Evolutionary conservation across 2,329 filamentous ascomycete genomes (phyloP), one percentile per base, ranked within the genome.

Genomic region (Septoria linicola): DNA sequence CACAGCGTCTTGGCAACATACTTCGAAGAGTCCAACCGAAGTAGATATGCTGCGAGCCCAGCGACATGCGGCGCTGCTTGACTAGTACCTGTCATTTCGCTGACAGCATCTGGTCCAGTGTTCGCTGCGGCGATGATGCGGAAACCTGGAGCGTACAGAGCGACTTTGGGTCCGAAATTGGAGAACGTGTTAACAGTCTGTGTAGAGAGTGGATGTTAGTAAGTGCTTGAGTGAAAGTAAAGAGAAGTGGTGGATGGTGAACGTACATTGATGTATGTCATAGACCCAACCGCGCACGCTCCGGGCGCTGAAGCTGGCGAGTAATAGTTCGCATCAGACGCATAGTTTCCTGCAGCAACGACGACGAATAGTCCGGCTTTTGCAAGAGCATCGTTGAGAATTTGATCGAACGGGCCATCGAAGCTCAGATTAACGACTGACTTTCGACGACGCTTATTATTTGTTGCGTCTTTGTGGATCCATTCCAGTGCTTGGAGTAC

Each of bases 381-480:
- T 19, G 67, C 66, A 25, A 66, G 66, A 51, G 71, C 32, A 23
- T 51, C 65, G 11, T 66, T 59, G 46, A 45, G 19, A 8, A 35
- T 45, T 19, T 45, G 16, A 19, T 65, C 64, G 25, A 63, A 68
- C 41, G 63, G 62, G 14, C 68, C 70, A 47, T 70, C 70, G 21
- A 74, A 65, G 34, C 68, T 72, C 66, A 72, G 59, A 57, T 69
- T 72, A 40, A 63, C 67, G 25, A 50, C 45, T 5, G 51, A 49
- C 84, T 31, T 19, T 34, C 31, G 41, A 20, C 27, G 41, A 25
- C 3, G n/a, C 17, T 96, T 86, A 67, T 75, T 88, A 32, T 25
- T 30, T 78, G 91, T 88, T 63, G 88, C 88, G 40, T 70, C 68
- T 34, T 64, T 51, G 41, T 73, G 61, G 32, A 72, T 70, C 62